Evolutionary conservation across 2,329 filamentous ascomycete genomes (phyloP).

Genomic region (Xylariaceae sp.): DNA sequence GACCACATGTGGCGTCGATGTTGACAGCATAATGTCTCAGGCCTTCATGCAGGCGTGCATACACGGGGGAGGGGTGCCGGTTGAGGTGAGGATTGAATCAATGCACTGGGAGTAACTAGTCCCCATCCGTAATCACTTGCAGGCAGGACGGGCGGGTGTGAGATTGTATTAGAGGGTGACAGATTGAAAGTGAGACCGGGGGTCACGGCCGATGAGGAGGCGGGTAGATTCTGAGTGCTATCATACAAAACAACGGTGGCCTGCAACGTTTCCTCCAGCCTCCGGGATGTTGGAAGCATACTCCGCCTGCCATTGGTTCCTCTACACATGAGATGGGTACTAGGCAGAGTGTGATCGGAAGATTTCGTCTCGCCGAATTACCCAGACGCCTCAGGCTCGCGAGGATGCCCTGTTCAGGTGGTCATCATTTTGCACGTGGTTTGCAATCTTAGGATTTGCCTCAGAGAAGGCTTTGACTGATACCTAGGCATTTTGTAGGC

Average conservation of each 20-base stretch:
- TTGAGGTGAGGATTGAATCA: background rate
- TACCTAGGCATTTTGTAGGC: background rate
- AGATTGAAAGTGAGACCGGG: background rate
- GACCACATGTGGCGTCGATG: too few species aligned
- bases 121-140: conserved; percentile 3
- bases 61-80: background rate
- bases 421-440: background rate
- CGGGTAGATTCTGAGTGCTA: background rate
- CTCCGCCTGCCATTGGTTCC: conserved; percentile 10
- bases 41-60: too few species aligned
- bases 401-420: background rate
- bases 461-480: background rate
- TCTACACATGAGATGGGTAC: background rate
- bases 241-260: conserved; percentile 2
- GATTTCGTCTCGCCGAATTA: background rate
- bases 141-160: background rate
- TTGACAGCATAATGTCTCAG: too few species aligned
- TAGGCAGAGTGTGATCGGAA: background rate
- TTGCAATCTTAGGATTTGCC: background rate
- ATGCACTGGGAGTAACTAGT: background rate
- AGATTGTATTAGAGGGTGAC: background rate
- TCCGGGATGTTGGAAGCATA: conserved; percentile 1
- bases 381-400: background rate
- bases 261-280: conserved; percentile 1
- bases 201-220: background rate